Base-by-base conservation (phyloP, 768 basidiomycete genomes). In the Cyclocybe cylindracea region DNA sequence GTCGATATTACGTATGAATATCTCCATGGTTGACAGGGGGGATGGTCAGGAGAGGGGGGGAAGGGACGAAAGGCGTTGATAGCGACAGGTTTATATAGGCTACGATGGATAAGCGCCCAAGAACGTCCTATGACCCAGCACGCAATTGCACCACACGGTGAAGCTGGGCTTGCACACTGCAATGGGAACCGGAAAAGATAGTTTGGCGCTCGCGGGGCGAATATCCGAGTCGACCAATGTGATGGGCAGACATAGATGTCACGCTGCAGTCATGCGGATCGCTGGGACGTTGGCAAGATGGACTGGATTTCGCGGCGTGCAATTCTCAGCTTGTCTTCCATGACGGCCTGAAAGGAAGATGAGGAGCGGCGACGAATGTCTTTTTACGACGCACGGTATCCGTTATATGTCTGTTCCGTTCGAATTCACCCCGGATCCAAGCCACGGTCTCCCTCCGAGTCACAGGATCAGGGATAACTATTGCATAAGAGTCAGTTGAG, bases 341-440 rank as follows among this genome's bases (percentile, higher is more conserved):
- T 85, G 35, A 77, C 58, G 34, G 59, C 63, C 89, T 90, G 61
- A 10, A 35, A 18, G 24, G 14, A 7, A 24, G 38, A 24, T 13
- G 38, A 37, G 55, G 42, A 34, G 18, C 16, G 47, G 16, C 34
- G 14, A 14, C 37, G 43, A 43, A 34, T 5, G 18, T 45, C 29
- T 32, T 24, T 33, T 19, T 24, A 40, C 39, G 45, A 55, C 78
- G 47, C 59, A 91, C 89, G 55, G 73, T 65, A 62, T 91, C 85
- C 9, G 73, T 65, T 37, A 88, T 61, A 60, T 83, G 64, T 52
- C 67, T 77, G 58, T 83, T 84, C 52, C 82, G 73, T 61, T 89
- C 85, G 58, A 91, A 81, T 67, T 91, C 88, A 44, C 70, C 62
- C 29, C 90, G 83, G 66, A 91, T 80, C 87, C 89, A 92, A 16